Conservation (phyloP, 1,284 basidiomycete genomes). For the Mycosarcoma mackinlayi region DNA sequence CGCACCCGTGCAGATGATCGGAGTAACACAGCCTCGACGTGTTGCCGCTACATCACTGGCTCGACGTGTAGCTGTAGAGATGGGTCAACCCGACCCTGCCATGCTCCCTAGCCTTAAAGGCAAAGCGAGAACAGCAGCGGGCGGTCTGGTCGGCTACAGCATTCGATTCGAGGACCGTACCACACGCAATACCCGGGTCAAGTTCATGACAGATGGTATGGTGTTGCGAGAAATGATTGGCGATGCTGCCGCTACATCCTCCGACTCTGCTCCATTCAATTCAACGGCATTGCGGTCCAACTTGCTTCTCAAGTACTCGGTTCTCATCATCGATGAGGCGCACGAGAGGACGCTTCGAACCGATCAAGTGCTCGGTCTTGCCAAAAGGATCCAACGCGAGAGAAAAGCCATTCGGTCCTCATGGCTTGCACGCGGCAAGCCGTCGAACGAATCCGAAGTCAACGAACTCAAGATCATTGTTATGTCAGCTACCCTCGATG, state of each 20-base stretch:
- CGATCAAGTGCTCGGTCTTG: slow-evolving; percentile 89
- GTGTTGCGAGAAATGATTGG: slow-evolving; percentile 87
- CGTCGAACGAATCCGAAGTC: slow-evolving; percentile 65
- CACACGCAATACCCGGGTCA: slow-evolving; percentile 78
- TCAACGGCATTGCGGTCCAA: slow-evolving; percentile 24
- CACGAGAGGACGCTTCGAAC: slow-evolving; percentile 95
- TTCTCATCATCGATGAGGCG: slow-evolving; percentile 94
- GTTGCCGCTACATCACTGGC: slow-evolving; percentile 95
- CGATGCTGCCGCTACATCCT: slow-evolving; percentile 11
- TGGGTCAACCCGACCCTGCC: slow-evolving; percentile 71
- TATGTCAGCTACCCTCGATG: slow-evolving; percentile 97
- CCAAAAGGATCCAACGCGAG: slow-evolving; percentile 74
- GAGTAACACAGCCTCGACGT: slow-evolving; percentile 85
- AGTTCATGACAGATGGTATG: slow-evolving; percentile 97
- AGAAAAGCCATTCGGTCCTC: slow-evolving; percentile 72
- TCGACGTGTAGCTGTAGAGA: slow-evolving; percentile 85
- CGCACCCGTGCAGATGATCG: slow-evolving; percentile 71
- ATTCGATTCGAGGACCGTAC: slow-evolving; percentile 93
- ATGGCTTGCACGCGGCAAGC: slow-evolving; percentile 40
- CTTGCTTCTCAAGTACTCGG: slow-evolving; percentile 84
- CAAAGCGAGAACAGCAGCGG: slow-evolving; percentile 27
- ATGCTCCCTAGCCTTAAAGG: slow-evolving; percentile 30
- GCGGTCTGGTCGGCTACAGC: slow-evolving; percentile 83
- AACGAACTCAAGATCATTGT: slow-evolving; percentile 84
- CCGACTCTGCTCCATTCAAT: background rate